Evolutionary conservation across 805 yeast species (phyloP).

Genomic region (Candida berthetii): DNA sequence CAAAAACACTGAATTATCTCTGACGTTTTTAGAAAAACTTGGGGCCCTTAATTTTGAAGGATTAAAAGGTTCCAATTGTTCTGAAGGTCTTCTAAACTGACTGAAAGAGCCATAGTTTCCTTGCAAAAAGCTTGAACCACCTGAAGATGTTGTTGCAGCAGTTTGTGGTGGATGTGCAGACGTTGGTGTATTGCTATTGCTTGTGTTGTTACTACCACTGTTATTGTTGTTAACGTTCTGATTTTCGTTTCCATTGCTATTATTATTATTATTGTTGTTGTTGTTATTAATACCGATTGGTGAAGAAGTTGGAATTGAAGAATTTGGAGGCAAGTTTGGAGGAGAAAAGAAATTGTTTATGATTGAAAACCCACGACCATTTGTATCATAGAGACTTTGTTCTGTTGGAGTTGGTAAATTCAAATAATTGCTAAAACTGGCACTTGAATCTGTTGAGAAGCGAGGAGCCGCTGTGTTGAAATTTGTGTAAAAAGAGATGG

Average conservation of each 20-base stretch:
- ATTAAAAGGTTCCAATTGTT: constrained; percentile 42
- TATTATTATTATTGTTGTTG: constrained; percentile 5
- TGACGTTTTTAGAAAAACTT: constrained; percentile 15
- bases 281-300: background rate
- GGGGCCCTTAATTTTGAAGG: constrained; percentile 26
- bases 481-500: constrained; percentile 19
- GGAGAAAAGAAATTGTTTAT: constrained; percentile 19
- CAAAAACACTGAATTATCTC: background rate
- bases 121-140: constrained; percentile 2
- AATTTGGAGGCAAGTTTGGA: constrained; percentile 5
- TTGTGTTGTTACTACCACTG: background rate
- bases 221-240: background rate
- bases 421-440: constrained; percentile 16
- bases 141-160: background rate
- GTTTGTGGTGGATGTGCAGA: background rate
- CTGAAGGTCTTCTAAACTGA: constrained; percentile 37
- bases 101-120: constrained; percentile 19
- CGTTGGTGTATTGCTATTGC: background rate
- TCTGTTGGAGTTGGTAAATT: constrained; percentile 10
- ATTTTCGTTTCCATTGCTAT: background rate
- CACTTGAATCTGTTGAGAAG: constrained; percentile 22
- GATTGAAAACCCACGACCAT: constrained; percentile 19
- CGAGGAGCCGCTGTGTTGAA: constrained; percentile 16
- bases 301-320: background rate
- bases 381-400: constrained; percentile 13